phyloP scores from a whole-genome alignment of 495 filamentous ascomycete species.

The Hypoxylon lienhwacheense region DNA sequence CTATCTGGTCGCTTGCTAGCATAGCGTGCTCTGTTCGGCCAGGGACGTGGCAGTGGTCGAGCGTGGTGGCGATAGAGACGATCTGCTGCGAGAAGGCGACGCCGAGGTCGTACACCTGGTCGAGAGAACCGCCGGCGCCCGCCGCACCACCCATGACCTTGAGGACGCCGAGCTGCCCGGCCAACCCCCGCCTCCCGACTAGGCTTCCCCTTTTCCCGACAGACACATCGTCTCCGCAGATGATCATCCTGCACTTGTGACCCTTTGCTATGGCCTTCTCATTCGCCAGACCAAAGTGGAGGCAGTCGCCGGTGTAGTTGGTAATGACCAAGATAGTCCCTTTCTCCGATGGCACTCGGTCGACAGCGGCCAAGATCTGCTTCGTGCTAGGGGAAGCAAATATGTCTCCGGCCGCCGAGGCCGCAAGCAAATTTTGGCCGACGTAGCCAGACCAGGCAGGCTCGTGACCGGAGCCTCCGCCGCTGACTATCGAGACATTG shows the following conservation, averaged over 20 bases:
- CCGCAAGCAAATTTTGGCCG: constrained; percentile 61
- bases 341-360: constrained; percentile 57
- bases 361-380: constrained; percentile 62
- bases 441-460: constrained; percentile 67
- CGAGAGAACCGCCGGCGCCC: constrained; percentile 55
- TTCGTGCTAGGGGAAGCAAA: constrained; percentile 65
- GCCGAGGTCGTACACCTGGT: constrained; percentile 59
- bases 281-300: constrained; percentile 65
- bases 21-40: constrained; percentile 58
- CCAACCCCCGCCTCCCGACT: constrained; percentile 61
- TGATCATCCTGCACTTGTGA: constrained; percentile 56
- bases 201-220: constrained; percentile 60
- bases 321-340: constrained; percentile 65
- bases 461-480: constrained; percentile 64
- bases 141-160: constrained; percentile 52
- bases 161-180: constrained; percentile 54
- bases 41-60: constrained; percentile 67
- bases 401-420: constrained; percentile 62
- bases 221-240: constrained; percentile 63
- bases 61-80: constrained; percentile 61
- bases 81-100: constrained; percentile 55
- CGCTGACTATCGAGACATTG: constrained; percentile 61
- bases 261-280: constrained; percentile 62
- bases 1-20: constrained; percentile 51
- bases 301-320: constrained; percentile 67